Percentiles rank a stretch among this genome's conserved stretches.
These are phyloP conservation scores for Boletus vinaceobasis DNA, from an alignment of 768 basidiomycete genomes.

Conservation along the genomic window DNA sequence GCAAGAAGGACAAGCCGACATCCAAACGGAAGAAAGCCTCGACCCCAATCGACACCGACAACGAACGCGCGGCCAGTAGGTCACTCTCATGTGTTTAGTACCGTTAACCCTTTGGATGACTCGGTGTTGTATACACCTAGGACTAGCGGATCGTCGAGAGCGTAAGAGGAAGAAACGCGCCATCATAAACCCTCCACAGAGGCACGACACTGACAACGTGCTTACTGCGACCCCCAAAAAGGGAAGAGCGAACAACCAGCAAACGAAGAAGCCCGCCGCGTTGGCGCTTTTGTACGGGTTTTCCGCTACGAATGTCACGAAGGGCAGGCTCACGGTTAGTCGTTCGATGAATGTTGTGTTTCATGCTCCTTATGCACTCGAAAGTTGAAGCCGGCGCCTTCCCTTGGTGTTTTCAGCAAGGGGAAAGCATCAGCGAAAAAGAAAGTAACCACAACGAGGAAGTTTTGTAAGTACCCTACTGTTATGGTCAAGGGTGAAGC, in stretches of 20 bases:
- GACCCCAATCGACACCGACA: constrained; percentile 24
- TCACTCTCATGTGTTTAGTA: not conserved
- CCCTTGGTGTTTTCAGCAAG: constrained; percentile 36
- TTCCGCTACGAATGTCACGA: constrained; percentile 36
- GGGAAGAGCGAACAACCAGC: constrained; percentile 14
- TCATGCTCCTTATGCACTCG: not conserved
- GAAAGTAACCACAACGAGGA: constrained; percentile 9
- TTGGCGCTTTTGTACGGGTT: constrained; percentile 38
- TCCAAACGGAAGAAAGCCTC: constrained; percentile 23
- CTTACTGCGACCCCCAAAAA: constrained; percentile 6
- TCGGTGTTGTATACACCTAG: constrained; percentile 31
- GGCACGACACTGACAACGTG: constrained; percentile 6
- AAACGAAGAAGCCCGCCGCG: constrained; percentile 25
- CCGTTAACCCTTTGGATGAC: not conserved
- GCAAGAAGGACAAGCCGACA: constrained; percentile 21
- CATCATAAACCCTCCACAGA: constrained; percentile 38
- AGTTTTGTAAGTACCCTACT: constrained; percentile 11
- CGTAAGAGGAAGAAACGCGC: constrained; percentile 57
- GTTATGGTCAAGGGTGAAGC: not conserved
- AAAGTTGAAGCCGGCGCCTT: constrained; percentile 29
- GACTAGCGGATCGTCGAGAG: constrained; percentile 62
- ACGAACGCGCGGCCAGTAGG: constrained; percentile 38
- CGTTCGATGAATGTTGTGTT: not conserved
- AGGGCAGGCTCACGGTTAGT: constrained; percentile 35
- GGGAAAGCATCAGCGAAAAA: constrained; percentile 34